Evolutionary conservation across 2,329 filamentous ascomycete species (phyloP).

Genomic region (Fusarium odoratissimum): DNA sequence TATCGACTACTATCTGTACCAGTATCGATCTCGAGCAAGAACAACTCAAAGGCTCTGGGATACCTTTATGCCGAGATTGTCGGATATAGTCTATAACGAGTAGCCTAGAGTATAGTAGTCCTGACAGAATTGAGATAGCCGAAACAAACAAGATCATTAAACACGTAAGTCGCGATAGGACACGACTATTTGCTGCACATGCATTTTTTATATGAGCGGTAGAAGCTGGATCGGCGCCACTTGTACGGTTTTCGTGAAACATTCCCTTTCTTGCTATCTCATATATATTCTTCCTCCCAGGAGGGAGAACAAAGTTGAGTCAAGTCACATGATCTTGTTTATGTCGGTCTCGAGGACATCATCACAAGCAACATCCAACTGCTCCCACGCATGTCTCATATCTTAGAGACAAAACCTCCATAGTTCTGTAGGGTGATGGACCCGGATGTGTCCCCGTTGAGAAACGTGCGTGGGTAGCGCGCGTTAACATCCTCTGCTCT

Average conservation of each 20-base stretch:
- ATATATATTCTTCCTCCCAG: background rate
- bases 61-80: background rate
- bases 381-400: conserved; percentile 15
- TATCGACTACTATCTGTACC: background rate
- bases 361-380: background rate
- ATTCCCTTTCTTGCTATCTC: background rate
- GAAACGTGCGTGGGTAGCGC: conserved; percentile 12
- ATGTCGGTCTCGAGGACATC: background rate
- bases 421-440: background rate
- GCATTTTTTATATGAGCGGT: background rate
- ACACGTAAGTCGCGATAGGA: background rate
- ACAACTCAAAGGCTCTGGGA: background rate
- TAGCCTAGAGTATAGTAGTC: background rate
- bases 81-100: background rate
- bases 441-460: conserved; percentile 1
- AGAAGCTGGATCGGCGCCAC: background rate
- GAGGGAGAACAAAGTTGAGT: background rate
- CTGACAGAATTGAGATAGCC: background rate
- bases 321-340: conserved; percentile 20
- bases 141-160: background rate
- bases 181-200: background rate
- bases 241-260: background rate
- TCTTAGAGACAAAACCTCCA: conserved; percentile 1
- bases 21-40: background rate
- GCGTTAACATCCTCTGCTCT: background rate